Evolutionary conservation across 768 basidiomycete species (phyloP), one percentile per base, ranked within the genome.

Genomic region (Leccinum fibrillosum): DNA sequence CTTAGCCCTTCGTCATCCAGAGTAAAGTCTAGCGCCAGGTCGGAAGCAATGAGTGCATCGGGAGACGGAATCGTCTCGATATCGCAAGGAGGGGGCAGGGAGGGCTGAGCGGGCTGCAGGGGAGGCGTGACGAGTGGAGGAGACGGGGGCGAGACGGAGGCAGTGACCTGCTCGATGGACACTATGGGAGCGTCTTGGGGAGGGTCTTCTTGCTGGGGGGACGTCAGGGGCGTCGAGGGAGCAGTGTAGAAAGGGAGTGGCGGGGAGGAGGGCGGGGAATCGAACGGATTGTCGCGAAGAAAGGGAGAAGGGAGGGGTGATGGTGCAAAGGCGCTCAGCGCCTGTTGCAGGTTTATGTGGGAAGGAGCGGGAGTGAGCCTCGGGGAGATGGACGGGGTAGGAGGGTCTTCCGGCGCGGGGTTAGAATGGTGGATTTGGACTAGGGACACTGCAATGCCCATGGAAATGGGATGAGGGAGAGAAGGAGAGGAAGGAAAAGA

Each of bases 1-100:
- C 76, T 90, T 60, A 95, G 80, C 54, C 84, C 84, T 61, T 92
- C 92, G 63, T 94, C 90, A 63, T 94, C 92, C 66, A 86, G 64
- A 10, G 75, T 71, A 34, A 79, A 72, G 58, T 79, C 79, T 26
- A 74, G 51, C 21, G 69, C 69, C 19, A 73, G 62, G 62, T 74
- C 73, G 21, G 68, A 63, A 17, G 64, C 61, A 13, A 62, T 56
- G 52, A 73, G 57, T 26, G 58, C 69, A 25, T 75, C 72, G 2
- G 56, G 52, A 10, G 64, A 55, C 9, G 68, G 70, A 53, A 69
- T 61, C 6, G 62, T 68, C 54, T 73, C 72, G 10, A 69, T 59
- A 48, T 63, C 64, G 49, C 59, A 66, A 62, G 69, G 4, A 44
- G 66, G 62, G 61, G 66, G 49, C 66, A 62, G 17, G 17, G 50